Percentiles rank a stretch among this genome's conserved stretches.
These are phyloP conservation scores for Ajuga chamaepitys DNA, from an alignment of 257 asterid species.

Conservation along the genomic window DNA sequence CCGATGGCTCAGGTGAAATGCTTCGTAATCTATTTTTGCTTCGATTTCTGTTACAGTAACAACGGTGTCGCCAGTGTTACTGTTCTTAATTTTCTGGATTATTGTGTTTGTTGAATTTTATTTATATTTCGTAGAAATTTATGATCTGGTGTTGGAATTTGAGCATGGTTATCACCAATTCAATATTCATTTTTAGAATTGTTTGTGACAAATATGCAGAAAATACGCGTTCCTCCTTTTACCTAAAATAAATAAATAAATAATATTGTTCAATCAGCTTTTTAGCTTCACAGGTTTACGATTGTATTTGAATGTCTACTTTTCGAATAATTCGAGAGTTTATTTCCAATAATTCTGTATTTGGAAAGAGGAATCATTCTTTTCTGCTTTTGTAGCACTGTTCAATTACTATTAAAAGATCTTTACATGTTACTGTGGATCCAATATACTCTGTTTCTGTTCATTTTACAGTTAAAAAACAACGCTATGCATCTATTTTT, in stretches of 20 bases:
- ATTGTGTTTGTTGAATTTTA: neutral
- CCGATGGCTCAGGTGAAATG: conserved; percentile 93
- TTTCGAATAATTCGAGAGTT: neutral
- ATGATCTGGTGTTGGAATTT: neutral
- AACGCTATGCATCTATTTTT: neutral
- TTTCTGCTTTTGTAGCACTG: neutral
- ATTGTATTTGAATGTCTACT: no score
- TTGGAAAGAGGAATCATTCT: neutral
- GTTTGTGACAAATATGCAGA: no score
- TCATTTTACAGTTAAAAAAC: neutral
- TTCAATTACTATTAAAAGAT: neutral
- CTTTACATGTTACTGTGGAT: no score
- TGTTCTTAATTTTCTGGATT: neutral
- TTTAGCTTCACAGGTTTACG: no score
- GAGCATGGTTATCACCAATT: neutral
- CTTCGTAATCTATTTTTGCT: neutral
- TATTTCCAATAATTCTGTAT: neutral
- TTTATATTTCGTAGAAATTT: neutral
- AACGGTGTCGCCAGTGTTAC: neutral
- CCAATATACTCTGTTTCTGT: neutral
- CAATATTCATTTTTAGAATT: neutral
- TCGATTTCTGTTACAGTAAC: neutral
- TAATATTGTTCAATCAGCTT: no score
- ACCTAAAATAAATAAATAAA: no score
- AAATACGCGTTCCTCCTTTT: no score